phyloP scores from a whole-genome alignment of 1,284 basidiomycete species.

The Exobasidium cylindrosporum region DNA sequence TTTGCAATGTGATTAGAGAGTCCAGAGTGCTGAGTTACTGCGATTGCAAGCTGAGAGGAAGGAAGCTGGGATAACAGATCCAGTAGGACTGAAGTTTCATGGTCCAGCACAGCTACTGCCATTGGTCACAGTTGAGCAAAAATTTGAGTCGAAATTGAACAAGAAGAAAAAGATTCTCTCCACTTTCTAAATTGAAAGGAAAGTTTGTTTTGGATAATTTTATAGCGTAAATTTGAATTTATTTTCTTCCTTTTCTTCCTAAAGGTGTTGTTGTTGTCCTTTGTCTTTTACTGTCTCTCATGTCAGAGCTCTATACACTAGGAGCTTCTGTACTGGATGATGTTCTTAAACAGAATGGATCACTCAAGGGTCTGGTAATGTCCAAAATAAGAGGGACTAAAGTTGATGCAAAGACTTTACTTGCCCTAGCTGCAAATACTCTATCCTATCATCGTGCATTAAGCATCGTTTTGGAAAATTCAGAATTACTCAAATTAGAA shows the following conservation, averaged over 20 bases:
- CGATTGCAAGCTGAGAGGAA: background rate
- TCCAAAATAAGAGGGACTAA: background rate
- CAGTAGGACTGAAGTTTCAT: background rate
- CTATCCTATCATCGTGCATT: constrained; percentile 34
- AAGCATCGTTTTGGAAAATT: constrained; percentile 21
- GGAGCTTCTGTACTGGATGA: constrained; percentile 5
- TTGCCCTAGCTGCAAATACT: constrained; percentile 43
- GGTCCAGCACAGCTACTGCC: background rate
- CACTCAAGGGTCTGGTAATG: constrained; percentile 7
- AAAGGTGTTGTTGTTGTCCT: too few species aligned
- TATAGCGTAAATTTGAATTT: too few species aligned
- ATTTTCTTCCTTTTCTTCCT: too few species aligned
- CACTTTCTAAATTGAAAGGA: too few species aligned
- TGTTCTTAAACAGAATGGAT: background rate
- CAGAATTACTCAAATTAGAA: constrained; percentile 27
- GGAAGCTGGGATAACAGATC: constrained; percentile 1
- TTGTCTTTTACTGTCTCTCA: too few species aligned
- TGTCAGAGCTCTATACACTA: constrained; percentile 8
- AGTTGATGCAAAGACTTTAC: constrained; percentile 36
- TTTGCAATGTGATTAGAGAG: background rate
- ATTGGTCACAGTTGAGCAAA: too few species aligned
- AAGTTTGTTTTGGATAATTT: too few species aligned
- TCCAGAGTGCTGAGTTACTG: constrained; percentile 1
- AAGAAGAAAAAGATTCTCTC: too few species aligned
- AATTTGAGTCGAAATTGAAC: too few species aligned